These are phyloP conservation scores for Coemansia biformis DNA, from an alignment of 192 early-diverging fungal species.

Conservation along the genomic window DNA sequence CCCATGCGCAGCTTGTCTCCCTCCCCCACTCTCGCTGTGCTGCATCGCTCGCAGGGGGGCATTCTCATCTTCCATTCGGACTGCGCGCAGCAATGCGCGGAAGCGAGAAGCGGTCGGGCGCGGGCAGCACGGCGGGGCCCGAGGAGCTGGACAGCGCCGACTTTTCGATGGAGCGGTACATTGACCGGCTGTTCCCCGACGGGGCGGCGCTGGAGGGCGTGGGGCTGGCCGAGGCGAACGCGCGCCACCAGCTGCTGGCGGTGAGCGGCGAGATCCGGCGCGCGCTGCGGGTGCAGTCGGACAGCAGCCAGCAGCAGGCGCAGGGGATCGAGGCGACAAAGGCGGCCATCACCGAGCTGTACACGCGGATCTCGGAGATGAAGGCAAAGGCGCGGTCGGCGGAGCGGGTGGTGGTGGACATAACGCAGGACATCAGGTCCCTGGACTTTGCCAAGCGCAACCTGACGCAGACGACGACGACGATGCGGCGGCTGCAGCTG, in stretches of 20 bases:
- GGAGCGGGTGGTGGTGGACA: conserved; percentile 86
- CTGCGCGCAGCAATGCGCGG: too few relatives aligned
- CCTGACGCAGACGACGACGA: conserved; percentile 71
- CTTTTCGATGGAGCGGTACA: conserved; percentile 69
- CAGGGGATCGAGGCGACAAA: conserved; percentile 67
- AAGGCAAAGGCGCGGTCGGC: conserved; percentile 77
- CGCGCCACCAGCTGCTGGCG: conserved; percentile 55
- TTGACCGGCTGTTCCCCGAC: conserved; percentile 77
- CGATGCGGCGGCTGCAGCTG: conserved; percentile 84
- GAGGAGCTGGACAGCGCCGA: conserved; percentile 30
- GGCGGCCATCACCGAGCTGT: conserved; percentile 63
- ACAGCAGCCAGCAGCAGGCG: conserved; percentile 52
- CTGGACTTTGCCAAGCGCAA: conserved; percentile 94
- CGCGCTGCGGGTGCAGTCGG: conserved; percentile 68
- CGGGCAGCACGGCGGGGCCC: background rate
- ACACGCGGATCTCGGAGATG: conserved; percentile 76
- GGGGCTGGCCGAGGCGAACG: conserved; percentile 60
- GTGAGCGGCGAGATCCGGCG: conserved; percentile 63
- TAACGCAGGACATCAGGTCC: conserved; percentile 92
- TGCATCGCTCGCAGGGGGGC: too few relatives aligned
- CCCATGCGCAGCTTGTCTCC: too few relatives aligned
- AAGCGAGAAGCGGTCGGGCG: too few relatives aligned
- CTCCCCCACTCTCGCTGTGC: too few relatives aligned
- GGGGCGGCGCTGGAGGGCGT: conserved; percentile 43
- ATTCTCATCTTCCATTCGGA: too few relatives aligned